Conservation (phyloP, 2,329 filamentous ascomycete genomes). For the Diaporthe batatas region DNA sequence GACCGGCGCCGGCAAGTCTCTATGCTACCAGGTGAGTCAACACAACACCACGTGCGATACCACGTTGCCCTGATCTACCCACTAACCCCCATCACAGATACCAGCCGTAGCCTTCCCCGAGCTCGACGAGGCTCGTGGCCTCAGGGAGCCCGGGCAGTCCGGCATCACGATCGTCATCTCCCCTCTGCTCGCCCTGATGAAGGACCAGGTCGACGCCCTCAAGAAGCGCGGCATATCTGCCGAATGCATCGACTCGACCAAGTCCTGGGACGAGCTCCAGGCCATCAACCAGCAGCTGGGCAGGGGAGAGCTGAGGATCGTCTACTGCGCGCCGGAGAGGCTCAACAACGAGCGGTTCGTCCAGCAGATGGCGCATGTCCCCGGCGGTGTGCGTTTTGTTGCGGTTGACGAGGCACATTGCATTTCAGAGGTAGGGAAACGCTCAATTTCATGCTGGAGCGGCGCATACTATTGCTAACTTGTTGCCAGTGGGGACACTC, state of each 20-base stretch:
- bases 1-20: slow-evolving; percentile 63
- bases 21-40: slow-evolving; percentile 60
- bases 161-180: slow-evolving; percentile 70
- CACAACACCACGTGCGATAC: too few relatives aligned
- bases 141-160: slow-evolving; percentile 49
- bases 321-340: slow-evolving; percentile 72
- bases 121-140: slow-evolving; percentile 52
- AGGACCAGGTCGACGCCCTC: slow-evolving; percentile 71
- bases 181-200: slow-evolving; percentile 70
- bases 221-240: slow-evolving; percentile 63
- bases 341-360: slow-evolving; percentile 73
- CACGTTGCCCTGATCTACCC: background rate
- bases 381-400: slow-evolving; percentile 68
- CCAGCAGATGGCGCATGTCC: slow-evolving; percentile 65
- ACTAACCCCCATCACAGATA: slow-evolving; percentile 50
- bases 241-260: slow-evolving; percentile 69
- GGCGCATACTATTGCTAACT: slow-evolving; percentile 35
- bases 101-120: slow-evolving; percentile 61
- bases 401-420: slow-evolving; percentile 72
- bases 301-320: slow-evolving; percentile 62
- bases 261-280: slow-evolving; percentile 61
- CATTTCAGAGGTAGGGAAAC: slow-evolving; percentile 66
- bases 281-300: slow-evolving; percentile 54
- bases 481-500: slow-evolving; percentile 60
- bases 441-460: slow-evolving; percentile 17